Conservation (phyloP, 2,329 filamentous ascomycete species). For the Arachnomyces sp. region DNA sequence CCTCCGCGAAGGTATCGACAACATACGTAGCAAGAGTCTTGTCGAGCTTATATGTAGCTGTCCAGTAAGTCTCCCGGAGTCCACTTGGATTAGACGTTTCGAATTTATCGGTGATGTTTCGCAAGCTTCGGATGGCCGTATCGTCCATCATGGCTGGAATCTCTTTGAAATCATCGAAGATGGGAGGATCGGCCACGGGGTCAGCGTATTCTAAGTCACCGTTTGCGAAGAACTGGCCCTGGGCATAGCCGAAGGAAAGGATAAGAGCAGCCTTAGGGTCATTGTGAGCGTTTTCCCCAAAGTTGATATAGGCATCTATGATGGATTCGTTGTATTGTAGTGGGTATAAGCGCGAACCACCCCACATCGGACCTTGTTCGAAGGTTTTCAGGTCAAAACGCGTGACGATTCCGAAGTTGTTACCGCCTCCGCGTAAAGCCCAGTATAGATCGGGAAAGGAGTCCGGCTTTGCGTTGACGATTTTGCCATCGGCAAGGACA, state of each 20-base stretch:
- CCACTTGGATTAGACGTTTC: slow-evolving; percentile 5
- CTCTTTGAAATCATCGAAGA: slow-evolving; percentile 23
- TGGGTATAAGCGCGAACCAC: slow-evolving; percentile 26
- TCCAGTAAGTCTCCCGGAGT: slow-evolving; percentile 5
- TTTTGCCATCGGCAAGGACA: slow-evolving; percentile 41
- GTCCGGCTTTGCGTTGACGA: slow-evolving; percentile 36
- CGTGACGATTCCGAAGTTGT: slow-evolving; percentile 44
- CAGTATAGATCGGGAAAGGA: slow-evolving; percentile 43
- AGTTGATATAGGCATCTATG: slow-evolving; percentile 26
- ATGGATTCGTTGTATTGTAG: slow-evolving; percentile 21
- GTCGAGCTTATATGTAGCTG: slow-evolving; percentile 6
- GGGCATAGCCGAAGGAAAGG: slow-evolving; percentile 22
- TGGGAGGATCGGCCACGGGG: slow-evolving; percentile 22
- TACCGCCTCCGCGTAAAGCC: slow-evolving; percentile 47
- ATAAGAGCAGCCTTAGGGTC: slow-evolving; percentile 31
- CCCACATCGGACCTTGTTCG: slow-evolving; percentile 32
- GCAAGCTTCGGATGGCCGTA: slow-evolving; percentile 6
- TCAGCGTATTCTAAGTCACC: slow-evolving; percentile 33
- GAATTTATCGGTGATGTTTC: not conserved
- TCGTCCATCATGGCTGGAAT: slow-evolving; percentile 33
- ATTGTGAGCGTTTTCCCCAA: slow-evolving; percentile 20
- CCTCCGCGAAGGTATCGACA: slow-evolving; percentile 4
- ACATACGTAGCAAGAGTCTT: slow-evolving; percentile 2
- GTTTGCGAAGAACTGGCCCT: slow-evolving; percentile 21
- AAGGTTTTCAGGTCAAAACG: slow-evolving; percentile 34